Conservation (phyloP, 306 rosid genomes). For the Cicer bijugum region DNA sequence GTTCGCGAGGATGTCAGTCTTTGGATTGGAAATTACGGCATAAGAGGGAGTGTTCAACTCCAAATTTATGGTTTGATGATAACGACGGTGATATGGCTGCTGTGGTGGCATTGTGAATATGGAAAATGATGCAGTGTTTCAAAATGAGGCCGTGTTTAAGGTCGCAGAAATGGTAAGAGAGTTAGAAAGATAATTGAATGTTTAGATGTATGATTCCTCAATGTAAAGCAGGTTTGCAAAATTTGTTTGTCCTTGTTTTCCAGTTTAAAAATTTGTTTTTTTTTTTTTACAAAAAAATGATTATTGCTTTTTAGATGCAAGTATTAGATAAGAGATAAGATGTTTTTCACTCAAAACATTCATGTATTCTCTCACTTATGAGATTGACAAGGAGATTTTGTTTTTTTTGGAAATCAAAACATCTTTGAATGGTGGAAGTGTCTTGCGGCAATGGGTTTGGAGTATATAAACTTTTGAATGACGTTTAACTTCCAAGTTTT, state of each 20-base stretch:
- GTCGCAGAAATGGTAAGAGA: not conserved
- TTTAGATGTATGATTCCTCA: not conserved
- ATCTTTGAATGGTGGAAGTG: too few relatives aligned
- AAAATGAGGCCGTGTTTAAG: not conserved
- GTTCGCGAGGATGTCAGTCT: slow-evolving; percentile 91
- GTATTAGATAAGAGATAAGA: not conserved
- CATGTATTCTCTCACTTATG: too few relatives aligned
- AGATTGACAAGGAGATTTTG: too few relatives aligned
- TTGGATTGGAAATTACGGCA: slow-evolving; percentile 85
- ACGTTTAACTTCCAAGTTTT: not conserved
- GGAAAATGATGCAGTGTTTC: slow-evolving; percentile 20
- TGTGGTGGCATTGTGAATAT: slow-evolving; percentile 7
- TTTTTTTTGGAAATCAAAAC: too few relatives aligned
- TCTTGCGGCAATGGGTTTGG: not conserved
- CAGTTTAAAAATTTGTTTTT: not conserved
- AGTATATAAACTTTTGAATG: not conserved
- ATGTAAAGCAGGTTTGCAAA: not conserved
- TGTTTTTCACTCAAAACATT: not conserved
- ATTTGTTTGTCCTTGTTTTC: not conserved
- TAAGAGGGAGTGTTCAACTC: slow-evolving; percentile 60
- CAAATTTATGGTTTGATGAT: slow-evolving; percentile 44
- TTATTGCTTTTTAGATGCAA: not conserved
- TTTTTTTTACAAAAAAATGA: too few relatives aligned
- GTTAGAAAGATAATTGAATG: not conserved
- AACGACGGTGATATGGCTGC: slow-evolving; percentile 17